Evolutionary conservation across 1,284 basidiomycete genomes (phyloP).

Genomic region (Tranzscheliella williamsii): DNA sequence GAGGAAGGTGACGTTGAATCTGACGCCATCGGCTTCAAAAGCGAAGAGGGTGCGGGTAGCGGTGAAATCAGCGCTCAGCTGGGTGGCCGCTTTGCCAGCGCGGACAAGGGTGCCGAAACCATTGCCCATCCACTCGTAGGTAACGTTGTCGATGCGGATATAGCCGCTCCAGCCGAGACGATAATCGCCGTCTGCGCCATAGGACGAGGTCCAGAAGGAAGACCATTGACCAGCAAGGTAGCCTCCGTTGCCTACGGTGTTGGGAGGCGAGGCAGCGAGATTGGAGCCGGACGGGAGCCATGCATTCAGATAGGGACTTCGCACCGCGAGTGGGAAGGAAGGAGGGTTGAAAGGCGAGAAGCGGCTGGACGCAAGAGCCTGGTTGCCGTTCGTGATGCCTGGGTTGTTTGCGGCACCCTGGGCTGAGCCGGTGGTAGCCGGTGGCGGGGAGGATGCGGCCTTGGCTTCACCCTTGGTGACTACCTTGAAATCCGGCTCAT

Average conservation of each 20-base stretch:
- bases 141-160: conserved; percentile 48
- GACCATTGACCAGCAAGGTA: conserved; percentile 49
- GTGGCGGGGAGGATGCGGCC: background rate
- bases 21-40: conserved; percentile 50
- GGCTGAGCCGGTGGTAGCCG: conserved; percentile 6
- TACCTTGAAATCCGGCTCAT: conserved; percentile 18
- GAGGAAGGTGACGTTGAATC: conserved; percentile 56
- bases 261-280: conserved; percentile 43
- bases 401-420: conserved; percentile 8
- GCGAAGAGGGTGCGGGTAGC: conserved; percentile 54
- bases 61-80: conserved; percentile 52
- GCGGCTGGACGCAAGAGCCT: conserved; percentile 32
- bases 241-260: conserved; percentile 50
- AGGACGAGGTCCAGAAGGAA: conserved; percentile 54
- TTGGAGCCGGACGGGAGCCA: conserved; percentile 50
- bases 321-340: conserved; percentile 51
- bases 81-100: conserved; percentile 43
- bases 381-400: conserved; percentile 24
- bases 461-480: conserved; percentile 16
- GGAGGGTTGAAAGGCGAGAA: conserved; percentile 55
- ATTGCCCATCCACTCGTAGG: conserved; percentile 57
- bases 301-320: conserved; percentile 49
- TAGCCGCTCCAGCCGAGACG: conserved; percentile 51
- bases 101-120: conserved; percentile 51
- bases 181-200: conserved; percentile 55